Evolutionary conservation across 2,329 filamentous ascomycete genomes (phyloP).

Genomic region (Colletotrichum sublineola): DNA sequence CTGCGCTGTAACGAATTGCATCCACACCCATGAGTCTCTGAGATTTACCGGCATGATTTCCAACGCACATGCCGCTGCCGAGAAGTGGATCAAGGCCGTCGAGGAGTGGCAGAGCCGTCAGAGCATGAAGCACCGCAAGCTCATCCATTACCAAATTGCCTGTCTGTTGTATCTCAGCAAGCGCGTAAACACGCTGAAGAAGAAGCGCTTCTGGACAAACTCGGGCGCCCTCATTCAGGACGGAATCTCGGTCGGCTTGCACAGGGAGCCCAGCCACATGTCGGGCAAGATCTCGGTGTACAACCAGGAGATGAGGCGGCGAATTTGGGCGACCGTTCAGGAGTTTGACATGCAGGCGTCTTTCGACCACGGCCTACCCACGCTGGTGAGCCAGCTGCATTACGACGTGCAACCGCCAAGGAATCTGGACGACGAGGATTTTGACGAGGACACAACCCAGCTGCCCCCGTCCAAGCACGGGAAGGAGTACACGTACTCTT

Average conservation of each 20-base stretch:
- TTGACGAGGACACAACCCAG: conserved; percentile 65
- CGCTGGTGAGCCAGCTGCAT: conserved; percentile 68
- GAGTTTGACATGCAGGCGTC: conserved; percentile 74
- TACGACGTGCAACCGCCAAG: conserved; percentile 68
- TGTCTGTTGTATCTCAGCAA: conserved; percentile 73
- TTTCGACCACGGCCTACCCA: conserved; percentile 72
- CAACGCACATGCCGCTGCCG: conserved; percentile 66
- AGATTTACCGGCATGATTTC: conserved; percentile 72
- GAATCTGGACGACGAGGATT: conserved; percentile 71
- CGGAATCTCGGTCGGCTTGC: conserved; percentile 69
- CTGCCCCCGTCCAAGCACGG: conserved; percentile 65
- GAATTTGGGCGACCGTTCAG: conserved; percentile 72
- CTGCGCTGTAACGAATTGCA: conserved; percentile 70
- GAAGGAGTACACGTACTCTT: conserved; percentile 69
- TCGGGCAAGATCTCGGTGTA: conserved; percentile 68
- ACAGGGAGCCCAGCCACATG: conserved; percentile 70
- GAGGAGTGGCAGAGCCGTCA: conserved; percentile 68
- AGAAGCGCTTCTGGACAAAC: conserved; percentile 74
- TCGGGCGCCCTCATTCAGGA: conserved; percentile 69
- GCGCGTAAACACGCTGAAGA: conserved; percentile 73
- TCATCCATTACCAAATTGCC: conserved; percentile 72
- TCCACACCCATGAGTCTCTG: conserved; percentile 65
- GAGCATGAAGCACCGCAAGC: conserved; percentile 71
- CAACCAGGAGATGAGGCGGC: conserved; percentile 72
- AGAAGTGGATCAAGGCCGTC: conserved; percentile 68